phyloP scores from a whole-genome alignment of 768 basidiomycete species.

The Naganishia vishniacii region DNA sequence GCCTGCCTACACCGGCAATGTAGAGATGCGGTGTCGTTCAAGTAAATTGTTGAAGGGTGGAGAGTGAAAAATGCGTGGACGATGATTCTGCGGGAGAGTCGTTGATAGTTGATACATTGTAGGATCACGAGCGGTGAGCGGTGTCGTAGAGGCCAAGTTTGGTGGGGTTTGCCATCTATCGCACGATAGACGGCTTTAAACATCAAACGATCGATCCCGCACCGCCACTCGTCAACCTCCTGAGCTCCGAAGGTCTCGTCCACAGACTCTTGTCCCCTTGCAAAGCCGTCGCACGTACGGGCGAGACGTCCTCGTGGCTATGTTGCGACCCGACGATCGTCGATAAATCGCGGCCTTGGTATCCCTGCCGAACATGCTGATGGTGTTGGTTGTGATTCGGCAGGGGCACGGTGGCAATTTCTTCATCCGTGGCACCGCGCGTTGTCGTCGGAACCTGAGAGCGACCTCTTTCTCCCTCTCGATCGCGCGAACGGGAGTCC shows the following conservation, averaged over 20 bases:
- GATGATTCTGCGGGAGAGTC: too few species aligned
- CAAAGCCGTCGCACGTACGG: not conserved
- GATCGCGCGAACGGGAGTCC: not conserved
- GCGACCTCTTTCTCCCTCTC: not conserved
- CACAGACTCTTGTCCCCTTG: not conserved
- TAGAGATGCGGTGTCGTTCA: slow-evolving; percentile 4
- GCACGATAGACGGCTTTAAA: slow-evolving; percentile 11
- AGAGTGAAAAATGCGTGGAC: too few species aligned
- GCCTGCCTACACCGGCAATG: slow-evolving; percentile 6
- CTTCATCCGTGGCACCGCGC: too few species aligned
- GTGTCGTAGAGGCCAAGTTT: not conserved
- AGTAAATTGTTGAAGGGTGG: too few species aligned
- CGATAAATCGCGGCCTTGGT: slow-evolving; percentile 4
- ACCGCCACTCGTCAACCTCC: slow-evolving; percentile 3
- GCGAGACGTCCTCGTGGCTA: not conserved
- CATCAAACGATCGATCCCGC: slow-evolving; percentile 12
- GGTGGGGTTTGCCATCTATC: slow-evolving; percentile 11
- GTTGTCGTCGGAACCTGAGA: too few species aligned
- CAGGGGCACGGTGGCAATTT: not conserved
- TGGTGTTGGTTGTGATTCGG: not conserved
- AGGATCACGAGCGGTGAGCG: not conserved
- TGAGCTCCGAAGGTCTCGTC: not conserved
- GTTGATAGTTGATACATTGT: slow-evolving; percentile 6
- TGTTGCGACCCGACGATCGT: slow-evolving; percentile 25
- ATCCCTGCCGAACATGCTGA: not conserved